Base-by-base conservation (phyloP, 2,329 filamentous ascomycete species). In the Sarocladiaceae sp. region DNA sequence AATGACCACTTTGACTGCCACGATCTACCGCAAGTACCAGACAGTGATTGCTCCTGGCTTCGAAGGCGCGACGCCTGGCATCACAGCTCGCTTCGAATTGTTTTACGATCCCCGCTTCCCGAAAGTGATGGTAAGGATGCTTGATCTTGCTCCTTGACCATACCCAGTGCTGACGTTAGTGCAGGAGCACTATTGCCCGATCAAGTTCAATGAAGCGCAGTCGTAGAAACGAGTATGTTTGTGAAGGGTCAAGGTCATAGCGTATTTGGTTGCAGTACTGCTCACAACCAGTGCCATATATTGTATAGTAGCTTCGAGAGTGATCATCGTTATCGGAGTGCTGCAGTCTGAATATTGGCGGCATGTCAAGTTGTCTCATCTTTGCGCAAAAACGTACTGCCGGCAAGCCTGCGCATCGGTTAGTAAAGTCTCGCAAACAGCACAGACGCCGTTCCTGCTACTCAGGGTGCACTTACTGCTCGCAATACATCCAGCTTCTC, bases 401-500 rank as follows among this genome's bases (percentile, higher is more conserved):
- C 68, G 67, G 50, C 69, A 71, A 7, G 68, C 66, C 68, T 71
- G 23, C 4, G 8, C 53, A 29, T 7, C 5, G 4, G n/a, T 50
- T 23, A 50, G 35, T 15, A 37, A n/a, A 33, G 5, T 6, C 12
- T 20, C 23, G 23, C 37, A 44, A 25, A 17, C 20, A 44, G 18
- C 23, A 5, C 11, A 17, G 4, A 31, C 25, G 35, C 11, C 35
- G 23, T 11, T 12, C 26, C 15, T 3, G 50, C 50, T n/a, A n/a
- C 17, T 20, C 37, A 39, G 46, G 37, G 39, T 31, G 37, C 6
- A 76, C 82, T 67, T 72, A 86, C 83, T 54, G 73, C 68, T 66
- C 81, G 83, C 59, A 87, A 72, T 31, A 84, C 75, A 67, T 84
- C 79, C 53, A 96, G 80, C 64, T 89, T 85, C 65, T 88, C 83